These are phyloP conservation scores for Stemphylium beticola DNA, from an alignment of 2,329 filamentous ascomycete genomes.

Conservation along the genomic window DNA sequence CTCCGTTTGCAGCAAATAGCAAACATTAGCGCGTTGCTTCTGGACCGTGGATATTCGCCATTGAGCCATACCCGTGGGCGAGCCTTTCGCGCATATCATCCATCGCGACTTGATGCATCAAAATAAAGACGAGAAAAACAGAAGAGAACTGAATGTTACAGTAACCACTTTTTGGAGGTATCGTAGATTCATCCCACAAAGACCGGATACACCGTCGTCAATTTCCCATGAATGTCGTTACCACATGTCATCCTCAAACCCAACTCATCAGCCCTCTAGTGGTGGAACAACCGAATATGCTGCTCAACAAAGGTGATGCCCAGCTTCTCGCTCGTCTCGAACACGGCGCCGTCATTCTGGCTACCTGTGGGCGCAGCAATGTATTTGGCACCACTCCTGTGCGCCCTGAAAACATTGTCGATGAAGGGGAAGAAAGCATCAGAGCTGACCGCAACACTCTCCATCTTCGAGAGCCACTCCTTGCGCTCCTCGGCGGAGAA, in stretches of 20 bases:
- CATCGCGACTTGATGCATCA: background rate
- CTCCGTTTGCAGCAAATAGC: slow-evolving; percentile 19
- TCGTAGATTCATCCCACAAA: slow-evolving; percentile 1
- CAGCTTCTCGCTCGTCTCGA: slow-evolving; percentile 88
- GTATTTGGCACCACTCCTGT: slow-evolving; percentile 90
- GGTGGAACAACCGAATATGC: slow-evolving; percentile 91
- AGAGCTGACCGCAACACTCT: slow-evolving; percentile 83
- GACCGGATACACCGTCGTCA: background rate
- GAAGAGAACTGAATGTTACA: slow-evolving; percentile 6
- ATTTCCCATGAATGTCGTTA: slow-evolving; percentile 9
- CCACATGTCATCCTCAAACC: background rate
- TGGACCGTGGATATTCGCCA: background rate
- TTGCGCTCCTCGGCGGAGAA: slow-evolving; percentile 86
- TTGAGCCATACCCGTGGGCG: too few relatives aligned
- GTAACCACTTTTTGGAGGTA: slow-evolving; percentile 14
- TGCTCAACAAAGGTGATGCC: slow-evolving; percentile 96
- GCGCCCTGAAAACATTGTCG: slow-evolving; percentile 94
- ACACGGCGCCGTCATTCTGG: slow-evolving; percentile 81
- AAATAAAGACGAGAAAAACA: background rate
- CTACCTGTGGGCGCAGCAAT: slow-evolving; percentile 91
- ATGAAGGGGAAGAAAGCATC: slow-evolving; percentile 99
- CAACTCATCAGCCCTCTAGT: slow-evolving; percentile 60
- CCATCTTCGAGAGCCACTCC: slow-evolving; percentile 83
- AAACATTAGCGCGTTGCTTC: slow-evolving; percentile 19
- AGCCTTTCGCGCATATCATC: too few relatives aligned